Evolutionary conservation across 805 yeast species (phyloP).

Genomic region (Candida tallmaniae): DNA sequence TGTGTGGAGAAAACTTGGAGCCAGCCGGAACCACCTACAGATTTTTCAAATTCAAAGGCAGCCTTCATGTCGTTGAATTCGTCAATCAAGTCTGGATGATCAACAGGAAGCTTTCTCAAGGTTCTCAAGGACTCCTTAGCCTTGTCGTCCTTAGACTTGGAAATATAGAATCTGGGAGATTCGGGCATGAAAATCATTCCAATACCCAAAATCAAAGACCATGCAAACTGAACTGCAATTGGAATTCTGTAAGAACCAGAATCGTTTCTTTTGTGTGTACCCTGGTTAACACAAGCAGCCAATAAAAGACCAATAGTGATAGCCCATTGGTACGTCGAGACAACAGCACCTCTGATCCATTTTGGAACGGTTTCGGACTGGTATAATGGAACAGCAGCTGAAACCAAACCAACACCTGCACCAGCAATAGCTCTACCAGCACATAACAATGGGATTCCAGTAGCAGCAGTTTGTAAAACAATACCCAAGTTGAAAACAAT

Average conservation of each 20-base stretch:
- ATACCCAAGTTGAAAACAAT: constrained; percentile 35
- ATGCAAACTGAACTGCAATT: constrained; percentile 35
- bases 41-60: constrained; percentile 61
- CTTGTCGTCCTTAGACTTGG: constrained; percentile 20
- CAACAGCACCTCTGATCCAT: constrained; percentile 42
- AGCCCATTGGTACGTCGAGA: constrained; percentile 39
- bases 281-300: constrained; percentile 36
- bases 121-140: constrained; percentile 30
- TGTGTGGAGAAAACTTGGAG: constrained; percentile 57
- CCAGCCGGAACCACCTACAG: constrained; percentile 49
- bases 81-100: constrained; percentile 64
- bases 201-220: constrained; percentile 31
- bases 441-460: constrained; percentile 32
- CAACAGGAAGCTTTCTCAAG: constrained; percentile 49
- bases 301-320: constrained; percentile 38
- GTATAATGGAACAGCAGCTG: constrained; percentile 38
- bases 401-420: constrained; percentile 39
- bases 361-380: constrained; percentile 39
- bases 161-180: constrained; percentile 36
- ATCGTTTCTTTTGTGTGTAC: constrained; percentile 29
- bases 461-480: constrained; percentile 34
- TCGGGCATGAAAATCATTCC: constrained; percentile 37
- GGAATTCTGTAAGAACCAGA: constrained; percentile 41
- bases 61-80: constrained; percentile 76
- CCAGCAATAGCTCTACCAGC: constrained; percentile 42